Evolutionary conservation across 441 rosid species (phyloP), one percentile per base, ranked within the genome.

Genomic region (Aquilaria agallochum): DNA sequence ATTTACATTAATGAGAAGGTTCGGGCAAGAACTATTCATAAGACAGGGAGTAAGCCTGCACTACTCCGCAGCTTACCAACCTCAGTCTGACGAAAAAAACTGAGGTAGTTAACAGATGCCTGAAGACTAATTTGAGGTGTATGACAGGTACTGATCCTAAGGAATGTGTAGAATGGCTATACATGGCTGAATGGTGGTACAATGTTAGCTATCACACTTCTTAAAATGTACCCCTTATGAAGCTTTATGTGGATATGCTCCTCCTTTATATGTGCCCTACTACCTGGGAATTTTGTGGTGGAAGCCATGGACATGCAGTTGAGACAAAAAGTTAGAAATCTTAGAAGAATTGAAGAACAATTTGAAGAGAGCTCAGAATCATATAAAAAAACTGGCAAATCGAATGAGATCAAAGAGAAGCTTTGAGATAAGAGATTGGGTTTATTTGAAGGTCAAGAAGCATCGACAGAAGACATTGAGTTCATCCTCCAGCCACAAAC

Each of bases 41-140:
- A 8, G 6, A 4, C 36, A 5, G 3, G n/a, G 62, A 3, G 14
- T 30, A 3, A 5, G 31, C 3, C 58, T 55, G 0, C 4, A 34
- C 1, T 1, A 30, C 8, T 30, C 55, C 7, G 5, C 68, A 3
- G 3, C 67, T 10, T 62, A 68, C 27, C 58, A 68, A n/a, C 72
- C 68, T 5, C 67, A 68, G 11, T 30, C 62, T 1, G 68, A 62
- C 15, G 42, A 68, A 58, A 1, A 45, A 62, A 42, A 20, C 53
- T 2, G 62, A 62, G 12, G 31, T n/a, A 11, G 31, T 68, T 1
- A 68, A 68, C 46, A 45, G 31, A 0, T 27, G 56, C 10, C 8
- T 53, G 5, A 34, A 53, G 9, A 20, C 32, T 6, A 20, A 53
- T 27, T 8, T 53, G 33, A 2, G 34, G 9, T 53, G 56, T 14